Evolutionary conservation across 352 stramenopile species (phyloP).

Genomic region (Phytophthora pseudosyringae): DNA sequence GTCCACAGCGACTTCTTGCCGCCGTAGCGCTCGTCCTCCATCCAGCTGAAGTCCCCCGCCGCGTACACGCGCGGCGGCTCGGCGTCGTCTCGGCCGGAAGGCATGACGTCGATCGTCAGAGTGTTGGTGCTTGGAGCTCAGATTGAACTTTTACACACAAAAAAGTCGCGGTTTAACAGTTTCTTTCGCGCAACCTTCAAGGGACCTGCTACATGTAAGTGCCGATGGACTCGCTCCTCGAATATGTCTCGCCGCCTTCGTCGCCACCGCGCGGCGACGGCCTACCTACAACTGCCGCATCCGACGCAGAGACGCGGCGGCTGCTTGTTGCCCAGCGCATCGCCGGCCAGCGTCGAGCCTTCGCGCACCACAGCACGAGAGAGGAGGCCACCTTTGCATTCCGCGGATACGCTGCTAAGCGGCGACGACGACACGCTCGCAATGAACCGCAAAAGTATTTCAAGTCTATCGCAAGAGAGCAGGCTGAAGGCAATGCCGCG

Average conservation of each 20-base stretch:
- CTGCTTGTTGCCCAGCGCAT: slow-evolving; percentile 4
- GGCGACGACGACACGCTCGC: neutral
- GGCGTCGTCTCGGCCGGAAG: slow-evolving; percentile 8
- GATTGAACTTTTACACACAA: slow-evolving; percentile 3
- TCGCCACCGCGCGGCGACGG: neutral
- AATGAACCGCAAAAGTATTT: neutral
- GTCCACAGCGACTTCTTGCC: slow-evolving; percentile 74
- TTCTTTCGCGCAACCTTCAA: neutral
- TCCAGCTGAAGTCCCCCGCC: slow-evolving; percentile 74
- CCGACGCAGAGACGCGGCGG: slow-evolving; percentile 1
- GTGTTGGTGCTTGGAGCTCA: neutral
- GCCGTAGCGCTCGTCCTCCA: slow-evolving; percentile 54
- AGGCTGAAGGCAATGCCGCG: neutral
- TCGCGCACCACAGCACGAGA: slow-evolving; percentile 11
- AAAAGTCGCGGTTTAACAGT: slow-evolving; percentile 4
- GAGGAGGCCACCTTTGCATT: slow-evolving; percentile 42
- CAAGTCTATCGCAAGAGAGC: neutral
- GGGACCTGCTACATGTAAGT: neutral
- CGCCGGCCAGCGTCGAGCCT: neutral
- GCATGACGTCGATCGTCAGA: slow-evolving; percentile 4
- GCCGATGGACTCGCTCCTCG: slow-evolving; percentile 25
- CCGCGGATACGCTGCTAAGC: slow-evolving; percentile 40
- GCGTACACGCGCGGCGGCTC: slow-evolving; percentile 37
- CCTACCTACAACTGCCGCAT: neutral
- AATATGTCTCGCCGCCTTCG: slow-evolving; percentile 19